Percentiles rank a stretch among this genome's conserved stretches.
Evolutionary conservation across 768 basidiomycete species (phyloP).

Genomic region (Tubosaeta sp.): DNA sequence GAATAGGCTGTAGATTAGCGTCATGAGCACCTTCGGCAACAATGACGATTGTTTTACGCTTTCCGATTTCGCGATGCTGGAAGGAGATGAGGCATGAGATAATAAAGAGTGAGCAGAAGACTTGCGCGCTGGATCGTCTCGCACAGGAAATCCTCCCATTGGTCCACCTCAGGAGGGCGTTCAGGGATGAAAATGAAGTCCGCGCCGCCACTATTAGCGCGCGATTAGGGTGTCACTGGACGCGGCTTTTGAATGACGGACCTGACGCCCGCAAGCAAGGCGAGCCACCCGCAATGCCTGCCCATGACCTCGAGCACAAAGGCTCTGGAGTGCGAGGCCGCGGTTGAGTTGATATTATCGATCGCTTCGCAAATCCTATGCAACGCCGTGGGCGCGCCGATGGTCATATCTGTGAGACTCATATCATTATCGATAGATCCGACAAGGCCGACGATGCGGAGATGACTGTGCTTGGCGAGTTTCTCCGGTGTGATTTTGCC

Average conservation of each 20-base stretch:
- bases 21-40: slow-evolving; percentile 97
- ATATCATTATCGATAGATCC: slow-evolving; percentile 99
- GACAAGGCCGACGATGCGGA: slow-evolving; percentile 96
- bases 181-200: slow-evolving; percentile 99
- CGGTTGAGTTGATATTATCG: slow-evolving; percentile 97
- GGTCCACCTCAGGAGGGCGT: slow-evolving; percentile 67
- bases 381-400: slow-evolving; percentile 92
- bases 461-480: slow-evolving; percentile 66
- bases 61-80: slow-evolving; percentile 87
- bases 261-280: slow-evolving; percentile 89
- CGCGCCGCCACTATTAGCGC: slow-evolving; percentile 64
- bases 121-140: slow-evolving; percentile 71
- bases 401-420: slow-evolving; percentile 96
- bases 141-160: slow-evolving; percentile 95
- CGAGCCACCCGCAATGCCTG: slow-evolving; percentile 99
- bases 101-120: slow-evolving; percentile 4
- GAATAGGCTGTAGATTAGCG: slow-evolving; percentile 83
- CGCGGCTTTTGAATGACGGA: slow-evolving; percentile 30
- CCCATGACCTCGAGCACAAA: slow-evolving; percentile 99
- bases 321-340: slow-evolving; percentile 91
- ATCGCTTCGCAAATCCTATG: slow-evolving; percentile 97
- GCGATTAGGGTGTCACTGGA: slow-evolving; percentile 7
- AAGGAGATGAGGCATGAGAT: slow-evolving; percentile 1
- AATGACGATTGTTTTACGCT: slow-evolving; percentile 98
- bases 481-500: slow-evolving; percentile 80